Evolutionary conservation across 2,329 filamentous ascomycete species (phyloP), one percentile per base, ranked within the genome.

Genomic region (Pyrenochaeta sp.): DNA sequence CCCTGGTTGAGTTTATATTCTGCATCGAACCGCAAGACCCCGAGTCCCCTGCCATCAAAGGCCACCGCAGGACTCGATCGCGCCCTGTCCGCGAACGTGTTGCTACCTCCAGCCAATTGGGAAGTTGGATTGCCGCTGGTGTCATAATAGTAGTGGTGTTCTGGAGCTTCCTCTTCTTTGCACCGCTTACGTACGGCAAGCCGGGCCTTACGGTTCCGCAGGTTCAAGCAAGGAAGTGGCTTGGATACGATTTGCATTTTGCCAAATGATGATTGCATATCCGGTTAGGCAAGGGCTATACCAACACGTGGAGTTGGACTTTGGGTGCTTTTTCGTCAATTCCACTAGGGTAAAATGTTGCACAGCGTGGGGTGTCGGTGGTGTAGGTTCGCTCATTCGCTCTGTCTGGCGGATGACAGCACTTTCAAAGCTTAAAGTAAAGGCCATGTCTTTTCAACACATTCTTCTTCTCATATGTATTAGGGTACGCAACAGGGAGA

Each of bases 201-300:
- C 95, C 95, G 4, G 94, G 94, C 34, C 84, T 99, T 72, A 87
- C 84, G 54, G 90, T 96, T 19, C 87, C 89, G 12, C 84, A 92
- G 75, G 91, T 99, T 30, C 80, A 90, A 62, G 86, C 89, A 62
- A 89, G 95, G 78, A 97, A 97, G 84, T 98, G 94, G 94, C 84
- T 99, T 66, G 91, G 91, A 64, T 99, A 98, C 77, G 95, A 99
- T 78, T 85, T 99, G 76, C 95, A 99, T 82, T 99, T 99, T 83
- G 95, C 95, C 58, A 99, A 99, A 87, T 99, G 13, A 46, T 22
- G 15, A 19, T 45, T 15, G 37, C 8, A 19, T 22, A 19, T 19
- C n/a, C 28, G 19, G 36, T 25, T 34, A n/a, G 30, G 19, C n/a
- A 30, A 12, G 9, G 12, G 19, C 2, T 47, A 22, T n/a, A 47